A percentile compares a stretch with the other conserved stretches of the same genome.
Evolutionary conservation across 2,329 filamentous ascomycete species (phyloP).

Genomic region (Hymenoscyphus linearis): DNA sequence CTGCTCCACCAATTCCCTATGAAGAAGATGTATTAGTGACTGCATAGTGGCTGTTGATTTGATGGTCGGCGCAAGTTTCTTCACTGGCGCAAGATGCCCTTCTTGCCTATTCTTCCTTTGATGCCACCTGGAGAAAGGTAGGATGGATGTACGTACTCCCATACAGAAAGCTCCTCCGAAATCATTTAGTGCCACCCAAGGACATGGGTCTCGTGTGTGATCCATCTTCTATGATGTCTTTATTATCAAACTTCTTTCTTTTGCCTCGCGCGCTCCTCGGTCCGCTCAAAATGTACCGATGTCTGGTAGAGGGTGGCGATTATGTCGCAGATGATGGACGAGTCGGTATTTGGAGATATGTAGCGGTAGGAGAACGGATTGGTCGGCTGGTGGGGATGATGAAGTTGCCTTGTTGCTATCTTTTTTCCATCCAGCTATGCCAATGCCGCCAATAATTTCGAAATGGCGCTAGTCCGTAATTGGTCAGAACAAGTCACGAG

Average conservation of each 20-base stretch:
- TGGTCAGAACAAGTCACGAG: not conserved
- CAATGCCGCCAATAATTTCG: not conserved
- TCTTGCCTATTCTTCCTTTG: not conserved
- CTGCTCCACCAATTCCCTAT: slow-evolving; percentile 70
- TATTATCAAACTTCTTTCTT: slow-evolving; percentile 1
- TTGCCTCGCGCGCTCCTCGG: not conserved
- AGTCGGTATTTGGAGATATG: not conserved
- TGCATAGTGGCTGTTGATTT: not conserved
- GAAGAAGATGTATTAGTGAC: not conserved
- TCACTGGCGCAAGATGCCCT: not conserved
- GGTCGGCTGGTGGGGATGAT: not conserved
- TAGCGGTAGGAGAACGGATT: not conserved
- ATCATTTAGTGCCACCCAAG: slow-evolving; percentile 93
- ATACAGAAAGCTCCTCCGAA: slow-evolving; percentile 96
- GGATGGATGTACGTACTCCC: slow-evolving; percentile 62
- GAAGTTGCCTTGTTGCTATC: not conserved
- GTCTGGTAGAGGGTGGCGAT: not conserved
- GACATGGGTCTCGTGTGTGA: slow-evolving; percentile 94
- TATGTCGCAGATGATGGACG: not conserved
- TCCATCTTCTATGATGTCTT: slow-evolving; percentile 57
- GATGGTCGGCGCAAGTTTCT: not conserved
- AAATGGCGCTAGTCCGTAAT: not conserved
- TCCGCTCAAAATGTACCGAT: not conserved
- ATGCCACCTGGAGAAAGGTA: slow-evolving; percentile 2
- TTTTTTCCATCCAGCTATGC: not conserved